These are phyloP conservation scores for Meyerozyma smithsonii DNA, from an alignment of 1,139 yeast species.

Conservation along the genomic window DNA sequence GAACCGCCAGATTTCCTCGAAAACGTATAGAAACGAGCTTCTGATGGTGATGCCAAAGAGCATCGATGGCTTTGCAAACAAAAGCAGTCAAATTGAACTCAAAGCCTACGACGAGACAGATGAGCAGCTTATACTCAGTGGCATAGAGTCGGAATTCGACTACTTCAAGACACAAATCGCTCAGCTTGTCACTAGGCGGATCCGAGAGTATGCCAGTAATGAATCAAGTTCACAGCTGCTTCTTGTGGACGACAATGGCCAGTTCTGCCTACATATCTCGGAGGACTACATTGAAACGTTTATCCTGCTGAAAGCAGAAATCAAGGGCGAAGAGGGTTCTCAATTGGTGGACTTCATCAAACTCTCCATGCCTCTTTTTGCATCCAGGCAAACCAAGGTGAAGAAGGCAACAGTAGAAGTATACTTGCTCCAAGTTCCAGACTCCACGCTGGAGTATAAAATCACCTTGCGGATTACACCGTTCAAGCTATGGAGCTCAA, in stretches of 20 bases:
- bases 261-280: slow-evolving; percentile 10
- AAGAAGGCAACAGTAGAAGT: slow-evolving; percentile 7
- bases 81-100: slow-evolving; percentile 4
- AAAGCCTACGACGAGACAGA: slow-evolving; percentile 10
- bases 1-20: background rate
- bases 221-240: slow-evolving; percentile 5
- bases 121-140: slow-evolving; percentile 8
- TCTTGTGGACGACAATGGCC: slow-evolving; percentile 7
- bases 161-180: slow-evolving; percentile 10
- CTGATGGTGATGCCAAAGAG: background rate
- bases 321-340: background rate
- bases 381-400: background rate
- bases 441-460: slow-evolving; percentile 3
- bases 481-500: slow-evolving; percentile 3
- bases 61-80: background rate
- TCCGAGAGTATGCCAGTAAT: slow-evolving; percentile 7
- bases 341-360: slow-evolving; percentile 2
- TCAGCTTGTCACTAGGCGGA: slow-evolving; percentile 7
- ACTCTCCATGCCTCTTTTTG: slow-evolving; percentile 2
- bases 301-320: slow-evolving; percentile 7
- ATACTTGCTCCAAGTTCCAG: slow-evolving; percentile 8
- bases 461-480: slow-evolving; percentile 11
- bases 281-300: slow-evolving; percentile 12
- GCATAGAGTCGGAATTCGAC: slow-evolving; percentile 12
- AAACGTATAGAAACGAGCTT: background rate